phyloP scores from a whole-genome alignment of 306 rosid species.

The Fragaria ananassa region DNA sequence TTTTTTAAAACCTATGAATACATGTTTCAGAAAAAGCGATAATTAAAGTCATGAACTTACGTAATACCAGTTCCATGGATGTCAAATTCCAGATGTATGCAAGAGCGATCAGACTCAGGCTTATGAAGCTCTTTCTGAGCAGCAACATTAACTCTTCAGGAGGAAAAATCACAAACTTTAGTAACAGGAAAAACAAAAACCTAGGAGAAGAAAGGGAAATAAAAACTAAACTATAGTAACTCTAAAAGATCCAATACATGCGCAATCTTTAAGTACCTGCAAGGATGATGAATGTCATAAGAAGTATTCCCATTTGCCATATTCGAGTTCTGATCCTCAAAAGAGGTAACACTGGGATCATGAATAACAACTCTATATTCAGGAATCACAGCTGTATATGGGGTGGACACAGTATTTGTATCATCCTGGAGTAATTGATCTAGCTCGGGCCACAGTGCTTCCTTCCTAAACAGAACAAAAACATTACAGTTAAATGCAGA shows the following conservation, averaged over 20 bases:
- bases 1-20: neutral
- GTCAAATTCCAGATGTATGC: constrained; percentile 89
- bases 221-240: constrained; percentile 14
- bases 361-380: constrained; percentile 74
- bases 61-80: constrained; percentile 53
- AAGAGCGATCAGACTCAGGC: constrained; percentile 81
- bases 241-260: constrained; percentile 19
- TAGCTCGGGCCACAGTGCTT: constrained; percentile 77
- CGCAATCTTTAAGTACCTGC: constrained; percentile 54
- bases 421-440: constrained; percentile 78
- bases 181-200: neutral
- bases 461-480: constrained; percentile 55
- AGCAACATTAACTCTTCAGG: constrained; percentile 67
- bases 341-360: constrained; percentile 38
- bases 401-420: constrained; percentile 60
- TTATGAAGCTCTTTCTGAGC: constrained; percentile 73
- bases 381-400: constrained; percentile 69
- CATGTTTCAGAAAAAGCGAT: neutral
- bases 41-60: constrained; percentile 39
- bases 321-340: constrained; percentile 33
- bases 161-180: constrained; percentile 17
- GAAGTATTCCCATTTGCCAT: constrained; percentile 59
- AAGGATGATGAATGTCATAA: constrained; percentile 80
- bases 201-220: neutral
- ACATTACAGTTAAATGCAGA: neutral